A percentile compares a stretch with the other conserved stretches of the same genome.
Conservation (phyloP, 2,329 filamentous ascomycete genomes). For the Sporothrix schenckii region DNA sequence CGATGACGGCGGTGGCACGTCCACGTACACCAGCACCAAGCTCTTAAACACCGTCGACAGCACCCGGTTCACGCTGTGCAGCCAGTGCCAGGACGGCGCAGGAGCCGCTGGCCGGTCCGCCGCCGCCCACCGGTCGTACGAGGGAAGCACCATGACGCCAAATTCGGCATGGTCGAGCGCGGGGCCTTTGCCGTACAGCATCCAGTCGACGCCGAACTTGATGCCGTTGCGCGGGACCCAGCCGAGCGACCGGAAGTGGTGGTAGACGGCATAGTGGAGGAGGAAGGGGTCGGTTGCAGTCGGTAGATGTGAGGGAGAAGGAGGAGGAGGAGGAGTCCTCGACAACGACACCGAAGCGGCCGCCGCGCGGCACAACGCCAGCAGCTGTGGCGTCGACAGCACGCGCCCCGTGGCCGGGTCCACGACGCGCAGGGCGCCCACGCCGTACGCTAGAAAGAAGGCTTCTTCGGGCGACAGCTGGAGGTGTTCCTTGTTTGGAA, state of each 20-base stretch:
- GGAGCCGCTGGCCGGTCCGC: background rate
- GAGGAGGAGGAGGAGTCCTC: background rate
- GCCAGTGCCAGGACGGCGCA: slow-evolving; percentile 69
- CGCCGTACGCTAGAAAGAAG: slow-evolving; percentile 81
- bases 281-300: slow-evolving; percentile 77
- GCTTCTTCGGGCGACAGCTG: slow-evolving; percentile 88
- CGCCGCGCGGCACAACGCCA: slow-evolving; percentile 65
- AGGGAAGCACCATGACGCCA: slow-evolving; percentile 79
- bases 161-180: slow-evolving; percentile 97
- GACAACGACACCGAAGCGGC: no score
- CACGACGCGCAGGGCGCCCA: slow-evolving; percentile 71
- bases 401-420: slow-evolving; percentile 51
- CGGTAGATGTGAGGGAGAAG: background rate
- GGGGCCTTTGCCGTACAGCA: slow-evolving; percentile 91
- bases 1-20: slow-evolving; percentile 70
- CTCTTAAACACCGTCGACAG: slow-evolving; percentile 90
- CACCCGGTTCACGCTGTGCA: slow-evolving; percentile 88
- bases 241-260: slow-evolving; percentile 92
- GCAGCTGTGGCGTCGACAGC: slow-evolving; percentile 60
- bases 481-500: slow-evolving; percentile 73
- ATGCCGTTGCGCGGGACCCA: slow-evolving; percentile 92
- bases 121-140: slow-evolving; percentile 42
- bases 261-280: slow-evolving; percentile 84
- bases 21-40: slow-evolving; percentile 85
- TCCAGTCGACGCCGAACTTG: slow-evolving; percentile 92